Base-by-base conservation (phyloP, 2,329 filamentous ascomycete genomes). In the Zymoseptoria tritici region DNA sequence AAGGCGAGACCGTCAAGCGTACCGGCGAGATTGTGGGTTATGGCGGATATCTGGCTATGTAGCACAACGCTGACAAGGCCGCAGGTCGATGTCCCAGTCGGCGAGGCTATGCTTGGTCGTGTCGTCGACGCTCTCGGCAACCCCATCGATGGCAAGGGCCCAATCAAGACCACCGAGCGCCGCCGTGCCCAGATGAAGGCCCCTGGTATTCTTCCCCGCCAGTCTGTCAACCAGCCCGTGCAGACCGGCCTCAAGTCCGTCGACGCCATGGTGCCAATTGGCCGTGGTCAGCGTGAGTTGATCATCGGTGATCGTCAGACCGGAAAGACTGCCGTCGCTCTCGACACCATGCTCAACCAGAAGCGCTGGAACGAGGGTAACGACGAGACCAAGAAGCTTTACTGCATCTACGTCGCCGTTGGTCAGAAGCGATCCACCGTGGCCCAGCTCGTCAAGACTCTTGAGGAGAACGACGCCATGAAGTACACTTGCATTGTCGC, bases 281-380 rank as follows among this genome's bases (percentile, higher is more conserved):
- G 94, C 78, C 94, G 94, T 93, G 94, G 94, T 76, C 94, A 99
- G 86, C 94, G 94, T 93, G 94, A 99, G 85, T 83, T 99, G 86
- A 97, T 99, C 80, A 99, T 99, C 80, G 94, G 94, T 84, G 94
- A 99, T 79, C 94, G 94, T 91, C 94, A 99, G 83, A 99, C 94
- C 73, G 94, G 94, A 81, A 99, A 99, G 89, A 99, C 94, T 76
- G 94, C 94, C 74, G 93, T 99, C 77, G 93, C 89, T 74, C 90
- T 99, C 65, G 94, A 99, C 78, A 87, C 93, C 79, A 97, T 99
- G 72, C 88, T 99, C 66, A 99, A 99, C 89, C 94, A 99, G 85
- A 95, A 94, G 87, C 86, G 93, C 76, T 97, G 93, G 93, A 99
- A 99, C 87, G 83, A 80, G 77, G 74, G 79, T 76, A 83, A 76